Evolutionary conservation across 768 basidiomycete species (phyloP), one percentile per base, ranked within the genome.

Genomic region (Termitomyces sp.): DNA sequence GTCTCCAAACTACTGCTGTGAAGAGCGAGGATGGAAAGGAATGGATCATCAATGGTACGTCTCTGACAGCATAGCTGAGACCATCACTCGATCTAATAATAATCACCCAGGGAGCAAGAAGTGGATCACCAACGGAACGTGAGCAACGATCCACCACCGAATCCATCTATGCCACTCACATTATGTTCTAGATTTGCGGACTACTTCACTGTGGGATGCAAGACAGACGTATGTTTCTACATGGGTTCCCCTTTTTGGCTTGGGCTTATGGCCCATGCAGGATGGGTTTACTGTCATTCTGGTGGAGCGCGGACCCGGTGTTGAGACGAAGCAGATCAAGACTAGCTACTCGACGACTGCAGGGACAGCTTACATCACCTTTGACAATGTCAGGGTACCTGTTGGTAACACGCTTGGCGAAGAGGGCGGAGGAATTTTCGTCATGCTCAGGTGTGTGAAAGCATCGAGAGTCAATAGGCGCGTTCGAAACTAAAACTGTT

Each of bases 321-420:
- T 97, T 49, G 87, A 90, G 85, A 93, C 78, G 81, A 90, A 68
- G 75, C 91, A 89, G 10, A 74, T 75, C 57, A 74, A 73, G 54
- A 75, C 74, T 23, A 85, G 85, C n/a, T 95, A 98, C 70, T 95
- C 92, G 0, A 64, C 86, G 0, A 76, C 92, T 4, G 95, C 95
- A 14, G 95, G 95, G 10, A 97, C 95, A 1, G 86, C 84, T 31
- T 89, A 85, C 61, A 82, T 92, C 58, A 90, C 89, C 0, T 91
- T 92, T 59, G 90, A 95, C 54, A 79, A 92, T 54, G 93, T 89
- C 37, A 85, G 84, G 60, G 93, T 95, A 0, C 95, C 95, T 8
- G 84, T 89, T 5, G 91, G 85, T 63, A 92, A 97, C 70, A 89
- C 90, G 2, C 82, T 97, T 23, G 80, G 81, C 11, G 70, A 77